Percentiles rank a stretch among this genome's conserved stretches.
Conservation (phyloP, 2,329 filamentous ascomycete genomes). For the Neospermospora avenae region DNA sequence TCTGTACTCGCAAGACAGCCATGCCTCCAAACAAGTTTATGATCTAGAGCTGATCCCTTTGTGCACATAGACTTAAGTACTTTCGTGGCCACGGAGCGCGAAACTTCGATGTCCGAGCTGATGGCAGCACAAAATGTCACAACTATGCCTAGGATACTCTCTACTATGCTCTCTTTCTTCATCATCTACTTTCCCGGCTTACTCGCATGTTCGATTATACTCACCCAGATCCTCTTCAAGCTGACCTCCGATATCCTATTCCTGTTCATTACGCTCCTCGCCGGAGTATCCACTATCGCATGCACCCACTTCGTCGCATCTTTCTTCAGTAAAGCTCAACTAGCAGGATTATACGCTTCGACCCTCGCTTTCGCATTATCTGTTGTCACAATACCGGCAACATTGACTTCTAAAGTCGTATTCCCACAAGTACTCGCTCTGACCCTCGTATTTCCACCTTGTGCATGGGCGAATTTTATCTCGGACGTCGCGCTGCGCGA, state of each 20-base stretch:
- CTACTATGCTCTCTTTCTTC: conserved; percentile 28
- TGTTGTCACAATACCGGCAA: conserved; percentile 54
- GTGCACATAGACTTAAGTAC: conserved; percentile 18
- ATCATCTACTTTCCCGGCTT: conserved; percentile 28
- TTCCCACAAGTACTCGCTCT: conserved; percentile 17
- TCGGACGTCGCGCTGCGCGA: conserved; percentile 26
- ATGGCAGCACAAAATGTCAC: conserved; percentile 31
- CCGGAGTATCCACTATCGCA: conserved; percentile 20
- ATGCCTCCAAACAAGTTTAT: no score
- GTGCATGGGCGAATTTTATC: conserved; percentile 26
- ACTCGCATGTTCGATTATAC: conserved; percentile 25
- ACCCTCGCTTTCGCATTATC: conserved; percentile 57
- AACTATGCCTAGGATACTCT: conserved; percentile 24
- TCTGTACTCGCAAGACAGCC: no score
- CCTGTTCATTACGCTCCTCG: conserved; percentile 25
- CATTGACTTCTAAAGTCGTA: conserved; percentile 7
- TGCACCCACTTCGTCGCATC: conserved; percentile 48
- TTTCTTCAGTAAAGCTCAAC: conserved; percentile 61
- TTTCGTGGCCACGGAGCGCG: conserved; percentile 29
- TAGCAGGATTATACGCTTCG: conserved; percentile 61
- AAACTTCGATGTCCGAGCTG: conserved; percentile 26
- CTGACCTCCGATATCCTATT: conserved; percentile 28
- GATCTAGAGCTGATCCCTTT: no score
- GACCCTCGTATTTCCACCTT: conserved; percentile 25
- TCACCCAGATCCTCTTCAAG: conserved; percentile 27